phyloP scores from a whole-genome alignment of 257 asterid genomes.

The Solanum sitiens region DNA sequence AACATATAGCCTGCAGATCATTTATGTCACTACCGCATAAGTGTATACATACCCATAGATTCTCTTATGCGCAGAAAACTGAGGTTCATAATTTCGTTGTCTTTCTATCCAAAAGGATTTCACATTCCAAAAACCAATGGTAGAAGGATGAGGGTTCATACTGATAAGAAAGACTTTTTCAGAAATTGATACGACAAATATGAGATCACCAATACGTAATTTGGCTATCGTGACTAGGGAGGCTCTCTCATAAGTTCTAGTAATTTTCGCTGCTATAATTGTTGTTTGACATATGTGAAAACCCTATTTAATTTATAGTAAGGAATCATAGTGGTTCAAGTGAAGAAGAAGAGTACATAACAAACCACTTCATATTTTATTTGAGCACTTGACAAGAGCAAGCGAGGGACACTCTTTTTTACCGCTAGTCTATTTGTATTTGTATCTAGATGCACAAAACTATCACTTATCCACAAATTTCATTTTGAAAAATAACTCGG shows the following conservation, averaged over 20 bases:
- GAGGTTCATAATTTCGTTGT: neutral
- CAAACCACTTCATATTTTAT: too few species aligned
- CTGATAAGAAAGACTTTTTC: neutral
- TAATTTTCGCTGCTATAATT: too few species aligned
- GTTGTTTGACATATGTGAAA: neutral
- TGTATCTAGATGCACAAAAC: neutral
- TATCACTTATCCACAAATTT: neutral
- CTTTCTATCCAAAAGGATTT: neutral
- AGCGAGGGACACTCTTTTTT: neutral
- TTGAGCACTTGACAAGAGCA: too few species aligned
- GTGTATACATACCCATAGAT: neutral
- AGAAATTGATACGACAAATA: neutral
- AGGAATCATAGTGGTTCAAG: too few species aligned
- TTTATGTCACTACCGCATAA: neutral
- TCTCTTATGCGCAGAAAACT: too few species aligned
- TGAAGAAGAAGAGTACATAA: too few species aligned
- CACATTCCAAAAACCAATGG: neutral
- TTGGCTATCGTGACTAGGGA: neutral
- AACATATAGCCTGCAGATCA: conserved; percentile 8
- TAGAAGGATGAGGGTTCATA: neutral
- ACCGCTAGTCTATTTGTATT: neutral
- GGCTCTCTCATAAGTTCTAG: neutral
- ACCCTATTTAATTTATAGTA: too few species aligned
- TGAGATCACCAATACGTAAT: neutral
- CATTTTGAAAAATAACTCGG: neutral